These are phyloP conservation scores for Pyrus hybrid DNA, from an alignment of 331 rosid species.

Conservation along the genomic window DNA sequence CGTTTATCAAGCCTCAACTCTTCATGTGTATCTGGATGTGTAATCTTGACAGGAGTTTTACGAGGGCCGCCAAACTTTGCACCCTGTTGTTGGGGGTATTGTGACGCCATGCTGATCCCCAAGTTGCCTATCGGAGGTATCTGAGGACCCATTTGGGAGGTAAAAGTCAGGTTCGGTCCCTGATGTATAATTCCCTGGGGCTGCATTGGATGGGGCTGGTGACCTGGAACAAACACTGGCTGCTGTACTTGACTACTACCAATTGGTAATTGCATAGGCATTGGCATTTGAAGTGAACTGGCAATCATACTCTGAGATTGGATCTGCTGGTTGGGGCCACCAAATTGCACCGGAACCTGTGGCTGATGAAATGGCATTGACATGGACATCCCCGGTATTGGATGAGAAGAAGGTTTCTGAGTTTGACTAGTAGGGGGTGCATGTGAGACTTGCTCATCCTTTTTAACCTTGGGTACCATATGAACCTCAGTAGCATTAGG, in stretches of 20 bases:
- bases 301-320: constrained; percentile 70
- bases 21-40: constrained; percentile 90
- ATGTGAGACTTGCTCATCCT: constrained; percentile 42
- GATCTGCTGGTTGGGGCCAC: constrained; percentile 67
- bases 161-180: constrained; percentile 48
- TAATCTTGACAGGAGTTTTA: constrained; percentile 68
- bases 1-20: constrained; percentile 68
- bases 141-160: constrained; percentile 53
- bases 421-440: constrained; percentile 42
- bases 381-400: constrained; percentile 58
- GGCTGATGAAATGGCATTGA: constrained; percentile 55
- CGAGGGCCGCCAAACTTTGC: constrained; percentile 61
- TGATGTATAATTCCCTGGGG: constrained; percentile 63
- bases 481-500: constrained; percentile 36
- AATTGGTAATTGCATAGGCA: constrained; percentile 47
- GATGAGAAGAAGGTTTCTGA: constrained; percentile 54
- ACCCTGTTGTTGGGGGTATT: constrained; percentile 70
- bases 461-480: constrained; percentile 36
- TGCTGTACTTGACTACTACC: constrained; percentile 73
- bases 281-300: constrained; percentile 52
- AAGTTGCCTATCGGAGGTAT: constrained; percentile 54
- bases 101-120: constrained; percentile 47
- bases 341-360: constrained; percentile 60
- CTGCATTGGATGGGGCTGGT: constrained; percentile 71
- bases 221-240: constrained; percentile 54